Percentiles rank a stretch among this genome's conserved stretches.
Conservation (phyloP, 441 rosid genomes). For the Populus hybrid region DNA sequence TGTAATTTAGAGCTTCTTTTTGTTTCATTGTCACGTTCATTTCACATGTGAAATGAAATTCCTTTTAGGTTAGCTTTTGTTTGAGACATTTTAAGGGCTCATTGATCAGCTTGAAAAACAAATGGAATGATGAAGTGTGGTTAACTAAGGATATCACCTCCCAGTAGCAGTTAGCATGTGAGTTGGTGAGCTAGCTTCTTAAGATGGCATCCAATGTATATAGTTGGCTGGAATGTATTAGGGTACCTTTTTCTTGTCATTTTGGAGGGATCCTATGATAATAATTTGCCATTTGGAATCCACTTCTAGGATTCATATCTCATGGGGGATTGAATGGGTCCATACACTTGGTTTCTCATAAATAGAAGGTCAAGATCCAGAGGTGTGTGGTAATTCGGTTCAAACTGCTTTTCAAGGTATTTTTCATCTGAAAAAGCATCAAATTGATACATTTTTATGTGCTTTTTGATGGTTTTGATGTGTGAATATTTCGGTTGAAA, state of each 20-base stretch:
- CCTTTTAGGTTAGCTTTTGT: not conserved
- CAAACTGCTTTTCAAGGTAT: not conserved
- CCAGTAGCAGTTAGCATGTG: no score
- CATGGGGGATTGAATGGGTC: not conserved
- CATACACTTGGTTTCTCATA: not conserved
- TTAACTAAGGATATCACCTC: not conserved
- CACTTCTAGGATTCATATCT: not conserved
- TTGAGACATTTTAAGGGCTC: not conserved
- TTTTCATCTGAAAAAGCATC: no score
- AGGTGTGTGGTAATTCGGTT: not conserved
- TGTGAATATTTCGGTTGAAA: not conserved
- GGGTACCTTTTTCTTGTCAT: no score
- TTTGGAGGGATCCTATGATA: not conserved
- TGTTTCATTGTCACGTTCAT: not conserved
- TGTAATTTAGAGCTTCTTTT: not conserved
- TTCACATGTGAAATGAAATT: not conserved
- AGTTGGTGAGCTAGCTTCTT: not conserved
- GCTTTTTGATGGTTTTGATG: not conserved
- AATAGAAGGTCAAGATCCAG: not conserved
- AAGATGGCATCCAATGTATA: not conserved
- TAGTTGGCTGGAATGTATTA: no score
- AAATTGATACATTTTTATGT: not conserved
- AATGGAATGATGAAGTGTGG: not conserved
- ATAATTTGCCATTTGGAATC: not conserved
- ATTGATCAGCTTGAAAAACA: not conserved